Base-by-base conservation (phyloP, 257 asterid genomes). In the Nicotiana attenuata region DNA sequence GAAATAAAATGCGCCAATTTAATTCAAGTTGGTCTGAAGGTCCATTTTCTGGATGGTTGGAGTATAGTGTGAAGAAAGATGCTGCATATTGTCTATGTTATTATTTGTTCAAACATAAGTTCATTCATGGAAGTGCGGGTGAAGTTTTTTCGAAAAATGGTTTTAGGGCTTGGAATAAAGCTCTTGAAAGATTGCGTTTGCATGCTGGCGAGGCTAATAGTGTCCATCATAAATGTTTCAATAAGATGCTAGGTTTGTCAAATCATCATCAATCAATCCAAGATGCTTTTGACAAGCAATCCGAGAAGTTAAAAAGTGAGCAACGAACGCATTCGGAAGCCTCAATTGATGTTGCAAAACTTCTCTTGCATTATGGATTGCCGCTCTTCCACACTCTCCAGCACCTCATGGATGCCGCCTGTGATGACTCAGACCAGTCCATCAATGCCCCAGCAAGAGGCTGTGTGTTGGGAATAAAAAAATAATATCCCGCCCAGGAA, bases 381-480 rank as follows among this genome's bases (percentile, higher is more conserved):
- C 15, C 52, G 7, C n/a, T 53, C 59, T 53, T 53, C 59, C 59
- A 53, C 24, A 56, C 61, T 29, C 6, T 45, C 38, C 79, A 73
- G 13, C 41, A 73, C 41, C 19, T 47, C 15, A 73, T 73, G 60
- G 41, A 73, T 22, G 38, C 20, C 28, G 79, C 8, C 28, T 8
- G 17, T 29, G 38, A 45, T 20, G 60, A 45, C 17, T 65, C 10
- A 3, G 35, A 31, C 81, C 89, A 85, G 55, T 52, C 89, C 10
- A 5, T 26, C 35, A 73, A 17, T 81, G 90, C 85, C 9, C 92
- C 97, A 2, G 83, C 96, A 14, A 75, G 84, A 16, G 84, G n/a
- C n/a, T n/a, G n/a, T n/a, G n/a, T n/a, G n/a, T n/a, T n/a, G n/a
- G n/a, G n/a, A n/a, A n/a, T n/a, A n/a, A n/a, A n/a, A n/a, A n/a